Evolutionary conservation across 179 eudicot species (phyloP).

Genomic region (Beta macrorhiza): DNA sequence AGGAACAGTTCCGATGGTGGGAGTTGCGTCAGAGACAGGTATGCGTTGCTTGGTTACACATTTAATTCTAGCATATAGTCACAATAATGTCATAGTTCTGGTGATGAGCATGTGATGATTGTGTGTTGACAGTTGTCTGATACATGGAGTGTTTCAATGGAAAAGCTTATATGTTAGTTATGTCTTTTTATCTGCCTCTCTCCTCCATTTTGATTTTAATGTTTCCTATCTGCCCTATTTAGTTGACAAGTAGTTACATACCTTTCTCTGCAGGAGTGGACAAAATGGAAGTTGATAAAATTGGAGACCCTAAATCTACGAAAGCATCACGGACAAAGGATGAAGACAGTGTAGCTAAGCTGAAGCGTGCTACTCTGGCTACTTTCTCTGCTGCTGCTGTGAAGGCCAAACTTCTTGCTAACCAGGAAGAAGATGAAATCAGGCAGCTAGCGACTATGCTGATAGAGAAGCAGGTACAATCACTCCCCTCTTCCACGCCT

Average conservation of each 20-base stretch:
- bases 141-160: neutral
- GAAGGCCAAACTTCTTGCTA: conserved; percentile 92
- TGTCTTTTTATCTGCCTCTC: neutral
- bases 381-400: conserved; percentile 93
- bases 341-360: conserved; percentile 42
- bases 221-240: conserved; percentile 8
- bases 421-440: conserved; percentile 89
- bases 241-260: conserved; percentile 17
- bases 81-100: neutral
- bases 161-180: neutral
- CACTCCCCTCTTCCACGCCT: neutral
- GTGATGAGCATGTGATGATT: neutral
- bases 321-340: conserved; percentile 37
- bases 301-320: conserved; percentile 33
- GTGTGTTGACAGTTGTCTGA: neutral
- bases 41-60: conserved; percentile 1
- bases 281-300: conserved; percentile 39
- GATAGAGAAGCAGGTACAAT: conserved; percentile 84
- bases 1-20: conserved; percentile 35
- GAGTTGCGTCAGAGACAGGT: conserved; percentile 48
- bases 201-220: neutral
- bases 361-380: conserved; percentile 75
- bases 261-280: conserved; percentile 35
- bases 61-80: conserved; percentile 12
- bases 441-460: conserved; percentile 67